phyloP scores from a whole-genome alignment of 2,329 filamentous ascomycete genomes.

The Alternaria triticina region DNA sequence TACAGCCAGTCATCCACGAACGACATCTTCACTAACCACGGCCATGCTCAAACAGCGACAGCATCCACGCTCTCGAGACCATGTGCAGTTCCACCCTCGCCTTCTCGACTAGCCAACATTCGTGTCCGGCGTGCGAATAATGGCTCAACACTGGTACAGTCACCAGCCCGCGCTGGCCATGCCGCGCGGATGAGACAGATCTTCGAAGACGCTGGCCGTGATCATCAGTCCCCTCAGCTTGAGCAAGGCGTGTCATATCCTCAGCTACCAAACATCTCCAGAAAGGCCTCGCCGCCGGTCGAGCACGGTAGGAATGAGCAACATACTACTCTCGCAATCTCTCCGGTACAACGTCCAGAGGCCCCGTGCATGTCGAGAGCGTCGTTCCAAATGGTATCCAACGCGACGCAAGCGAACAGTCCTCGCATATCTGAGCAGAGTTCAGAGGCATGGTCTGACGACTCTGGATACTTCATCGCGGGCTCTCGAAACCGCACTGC shows the following conservation, averaged over 20 bases:
- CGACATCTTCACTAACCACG: neutral
- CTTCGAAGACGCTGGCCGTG: conserved; percentile 28
- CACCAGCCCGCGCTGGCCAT: conserved; percentile 40
- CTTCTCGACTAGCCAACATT: conserved; percentile 25
- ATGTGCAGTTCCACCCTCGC: neutral
- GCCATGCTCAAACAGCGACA: neutral
- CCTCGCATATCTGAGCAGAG: conserved; percentile 8
- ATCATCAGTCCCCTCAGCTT: neutral
- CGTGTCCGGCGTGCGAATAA: conserved; percentile 30
- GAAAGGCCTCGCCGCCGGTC: conserved; percentile 11
- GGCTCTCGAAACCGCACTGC: neutral
- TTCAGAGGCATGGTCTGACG: conserved; percentile 37
- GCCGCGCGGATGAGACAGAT: conserved; percentile 36
- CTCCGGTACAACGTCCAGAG: neutral
- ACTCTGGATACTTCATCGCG: conserved; percentile 31
- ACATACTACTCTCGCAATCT: neutral
- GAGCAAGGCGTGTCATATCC: conserved; percentile 21
- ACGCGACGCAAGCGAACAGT: neutral
- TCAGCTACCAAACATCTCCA: conserved; percentile 32
- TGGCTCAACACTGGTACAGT: conserved; percentile 26
- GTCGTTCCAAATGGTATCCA: neutral
- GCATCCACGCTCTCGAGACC: neutral
- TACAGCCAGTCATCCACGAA: neutral
- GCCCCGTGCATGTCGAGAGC: conserved; percentile 7
- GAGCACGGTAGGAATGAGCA: neutral